Evolutionary conservation across 2,329 filamentous ascomycete genomes (phyloP).

Genomic region (Balansia obtecta): DNA sequence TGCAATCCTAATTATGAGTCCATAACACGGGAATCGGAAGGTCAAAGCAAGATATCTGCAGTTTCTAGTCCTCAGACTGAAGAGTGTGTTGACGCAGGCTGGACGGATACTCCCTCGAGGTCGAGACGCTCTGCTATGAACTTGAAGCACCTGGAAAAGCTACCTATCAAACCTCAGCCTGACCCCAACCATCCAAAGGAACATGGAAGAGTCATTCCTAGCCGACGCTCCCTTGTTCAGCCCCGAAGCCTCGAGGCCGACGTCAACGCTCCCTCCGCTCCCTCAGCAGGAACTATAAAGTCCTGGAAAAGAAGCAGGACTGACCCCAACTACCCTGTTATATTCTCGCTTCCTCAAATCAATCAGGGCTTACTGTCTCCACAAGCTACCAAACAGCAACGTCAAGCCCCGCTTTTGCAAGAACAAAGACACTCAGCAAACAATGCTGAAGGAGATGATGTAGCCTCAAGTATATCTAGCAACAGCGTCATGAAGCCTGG

Average conservation of each 20-base stretch:
- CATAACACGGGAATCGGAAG: constrained; percentile 7
- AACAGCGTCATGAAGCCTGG: not conserved
- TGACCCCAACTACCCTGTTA: not conserved
- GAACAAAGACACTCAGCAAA: not conserved
- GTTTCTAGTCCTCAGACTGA: not conserved
- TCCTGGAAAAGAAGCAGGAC: constrained; percentile 2
- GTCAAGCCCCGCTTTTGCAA: not conserved
- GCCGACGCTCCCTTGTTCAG: not conserved
- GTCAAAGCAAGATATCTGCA: constrained; percentile 8
- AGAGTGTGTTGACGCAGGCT: not conserved
- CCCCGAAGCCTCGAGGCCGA: not conserved
- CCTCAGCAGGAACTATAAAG: constrained; percentile 1
- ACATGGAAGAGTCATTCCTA: no score
- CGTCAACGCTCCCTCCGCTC: not conserved
- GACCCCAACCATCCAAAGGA: not conserved
- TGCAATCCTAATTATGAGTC: constrained; percentile 35
- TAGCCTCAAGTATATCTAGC: not conserved
- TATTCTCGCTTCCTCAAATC: not conserved
- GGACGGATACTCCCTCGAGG: not conserved
- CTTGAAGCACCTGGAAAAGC: not conserved
- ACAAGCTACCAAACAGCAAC: not conserved
- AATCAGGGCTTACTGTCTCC: constrained; percentile 3
- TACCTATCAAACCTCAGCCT: not conserved
- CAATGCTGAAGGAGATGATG: not conserved
- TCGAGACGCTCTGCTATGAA: not conserved